Percentiles rank a stretch among this genome's conserved stretches.
Conservation (phyloP, 208 protist genomes). For the Trypanosoma theileri region DNA sequence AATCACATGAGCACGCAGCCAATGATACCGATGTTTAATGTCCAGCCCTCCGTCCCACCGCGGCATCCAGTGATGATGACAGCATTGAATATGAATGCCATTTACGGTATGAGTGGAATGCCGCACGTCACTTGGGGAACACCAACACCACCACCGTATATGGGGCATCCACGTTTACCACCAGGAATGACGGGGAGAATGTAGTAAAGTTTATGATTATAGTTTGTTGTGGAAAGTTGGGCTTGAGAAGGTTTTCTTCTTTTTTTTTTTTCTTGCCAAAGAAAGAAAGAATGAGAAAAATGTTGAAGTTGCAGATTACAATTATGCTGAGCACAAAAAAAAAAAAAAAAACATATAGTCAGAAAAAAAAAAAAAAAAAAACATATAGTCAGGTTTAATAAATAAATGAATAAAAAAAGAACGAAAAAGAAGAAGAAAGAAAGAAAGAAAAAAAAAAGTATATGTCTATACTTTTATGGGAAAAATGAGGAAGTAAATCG, state of each 20-base stretch:
- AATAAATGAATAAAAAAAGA: too few species aligned
- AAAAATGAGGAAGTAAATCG: neutral
- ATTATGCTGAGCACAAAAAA: too few species aligned
- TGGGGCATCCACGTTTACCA: conserved; percentile 5
- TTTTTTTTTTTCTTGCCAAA: too few species aligned
- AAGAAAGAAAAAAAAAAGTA: neutral
- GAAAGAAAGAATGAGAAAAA: too few species aligned
- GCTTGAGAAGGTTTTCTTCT: too few species aligned
- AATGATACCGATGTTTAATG: conserved; percentile 3
- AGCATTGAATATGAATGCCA: neutral
- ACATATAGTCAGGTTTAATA: too few species aligned
- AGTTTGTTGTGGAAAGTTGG: too few species aligned
- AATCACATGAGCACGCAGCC: neutral
- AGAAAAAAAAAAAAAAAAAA: too few species aligned
- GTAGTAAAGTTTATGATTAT: neutral
- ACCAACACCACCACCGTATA: conserved; percentile 20
- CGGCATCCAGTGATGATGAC: conserved; percentile 11
- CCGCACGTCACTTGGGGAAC: conserved; percentile 15
- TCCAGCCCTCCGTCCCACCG: conserved; percentile 9
- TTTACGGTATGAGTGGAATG: conserved; percentile 19
- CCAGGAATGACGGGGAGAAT: conserved; percentile 18
- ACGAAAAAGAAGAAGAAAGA: too few species aligned
- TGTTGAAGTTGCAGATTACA: neutral
- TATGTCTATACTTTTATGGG: neutral
- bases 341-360: too few species aligned